Base-by-base conservation (phyloP, 768 basidiomycete genomes). In the Fistulinella prunicolor region DNA sequence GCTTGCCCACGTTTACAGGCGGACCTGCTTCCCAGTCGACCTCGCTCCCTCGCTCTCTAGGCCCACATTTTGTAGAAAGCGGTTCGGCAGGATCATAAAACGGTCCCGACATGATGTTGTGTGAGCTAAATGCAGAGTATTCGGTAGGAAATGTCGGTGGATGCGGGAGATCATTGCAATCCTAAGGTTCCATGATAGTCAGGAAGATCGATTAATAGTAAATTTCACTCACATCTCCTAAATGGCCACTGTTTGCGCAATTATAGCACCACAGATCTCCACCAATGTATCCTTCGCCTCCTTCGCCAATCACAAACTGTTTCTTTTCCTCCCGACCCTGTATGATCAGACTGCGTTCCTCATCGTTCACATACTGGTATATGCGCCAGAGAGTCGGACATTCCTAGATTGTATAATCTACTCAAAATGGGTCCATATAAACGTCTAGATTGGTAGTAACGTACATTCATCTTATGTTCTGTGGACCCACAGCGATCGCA, bases 321-420 rank as follows among this genome's bases (percentile, higher is more conserved):
- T 71, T 75, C 60, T 77, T 85, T 22, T 70, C 62, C 50, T 77
- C 73, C 24, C 87, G 80, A 17, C 50, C 56, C 16, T 62, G 59
- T 3, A 85, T 63, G 35, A 75, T 76, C 6, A 57, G 50, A 10
- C 64, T 59, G 24, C 78, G 78, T 37, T 79, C 81, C 10, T 74
- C 73, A 14, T 79, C 78, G 3, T 73, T 69, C 23, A 86, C 72
- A 54, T 91, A 91, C 32, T 82, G 77, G 55, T 92, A 92, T 55
- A 89, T 69, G 34, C 89, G 76, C 89, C 89, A 92, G 51, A 85
- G 70, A 3, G 84, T 86, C 7, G 88, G 87, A 54, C 89, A 92
- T 77, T 90, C 87, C 89, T 92, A 50, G 23, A 38, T 49, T 29
- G 21, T 4, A 24, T 9, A 26, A n/a, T 23, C 17, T 7, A n/a